Percentiles rank a stretch among this genome's conserved stretches.
Evolutionary conservation across 441 rosid genomes (phyloP).

Genomic region (Erodium trifolium): DNA sequence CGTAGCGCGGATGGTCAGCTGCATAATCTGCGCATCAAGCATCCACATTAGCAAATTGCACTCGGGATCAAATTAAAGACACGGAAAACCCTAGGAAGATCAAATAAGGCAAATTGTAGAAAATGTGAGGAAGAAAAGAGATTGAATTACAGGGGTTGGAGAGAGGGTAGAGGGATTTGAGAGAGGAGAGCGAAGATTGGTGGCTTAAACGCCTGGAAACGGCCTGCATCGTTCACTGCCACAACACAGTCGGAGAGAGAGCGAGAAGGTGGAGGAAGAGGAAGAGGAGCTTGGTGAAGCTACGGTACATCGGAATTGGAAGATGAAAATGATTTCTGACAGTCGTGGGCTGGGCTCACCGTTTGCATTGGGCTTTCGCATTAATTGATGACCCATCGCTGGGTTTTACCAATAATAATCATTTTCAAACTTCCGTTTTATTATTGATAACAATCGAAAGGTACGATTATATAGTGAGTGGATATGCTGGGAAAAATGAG

Average conservation of each 20-base stretch:
- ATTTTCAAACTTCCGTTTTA: too few species aligned
- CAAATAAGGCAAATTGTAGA: too few species aligned
- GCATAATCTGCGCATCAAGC: slow-evolving; percentile 37
- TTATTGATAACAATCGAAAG: too few species aligned
- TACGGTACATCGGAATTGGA: not conserved
- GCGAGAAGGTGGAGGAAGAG: not conserved
- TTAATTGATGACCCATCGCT: too few species aligned
- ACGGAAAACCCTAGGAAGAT: not conserved
- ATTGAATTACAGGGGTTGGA: slow-evolving; percentile 6
- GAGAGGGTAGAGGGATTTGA: slow-evolving; percentile 42
- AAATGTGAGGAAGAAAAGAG: too few species aligned
- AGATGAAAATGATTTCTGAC: not conserved
- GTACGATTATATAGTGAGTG: too few species aligned
- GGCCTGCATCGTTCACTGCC: slow-evolving; percentile 55
- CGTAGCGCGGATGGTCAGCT: slow-evolving; percentile 48
- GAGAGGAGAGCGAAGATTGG: slow-evolving; percentile 35
- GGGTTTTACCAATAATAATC: too few species aligned
- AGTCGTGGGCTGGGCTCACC: too few species aligned
- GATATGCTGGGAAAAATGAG: too few species aligned
- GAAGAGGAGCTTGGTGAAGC: not conserved
- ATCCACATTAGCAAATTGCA: not conserved
- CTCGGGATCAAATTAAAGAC: not conserved
- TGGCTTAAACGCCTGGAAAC: slow-evolving; percentile 58
- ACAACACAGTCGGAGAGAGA: not conserved
- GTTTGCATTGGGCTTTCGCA: too few species aligned